Percentiles rank a stretch among this genome's conserved stretches.
phyloP scores from a whole-genome alignment of 108 stramenopile species.

The Skeletonema potamos region DNA sequence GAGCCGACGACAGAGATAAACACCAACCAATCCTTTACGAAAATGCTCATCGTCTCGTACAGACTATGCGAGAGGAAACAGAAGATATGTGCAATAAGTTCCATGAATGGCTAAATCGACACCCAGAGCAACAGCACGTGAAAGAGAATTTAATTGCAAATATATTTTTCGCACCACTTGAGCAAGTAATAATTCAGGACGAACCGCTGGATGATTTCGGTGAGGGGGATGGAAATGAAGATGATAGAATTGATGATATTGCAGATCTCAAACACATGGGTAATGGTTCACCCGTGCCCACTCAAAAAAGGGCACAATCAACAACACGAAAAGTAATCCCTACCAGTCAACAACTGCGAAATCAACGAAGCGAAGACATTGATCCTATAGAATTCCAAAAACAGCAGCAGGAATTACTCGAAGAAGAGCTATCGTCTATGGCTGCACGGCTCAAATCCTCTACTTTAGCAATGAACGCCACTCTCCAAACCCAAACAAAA shows the following conservation, averaged over 20 bases:
- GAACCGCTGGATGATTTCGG: neutral
- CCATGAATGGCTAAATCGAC: slow-evolving; percentile 16
- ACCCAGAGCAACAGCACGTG: neutral
- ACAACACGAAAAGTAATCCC: neutral
- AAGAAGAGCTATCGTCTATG: slow-evolving; percentile 70
- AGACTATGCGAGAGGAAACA: slow-evolving; percentile 9
- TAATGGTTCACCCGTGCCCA: neutral
- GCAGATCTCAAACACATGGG: neutral
- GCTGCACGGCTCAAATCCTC: slow-evolving; percentile 69
- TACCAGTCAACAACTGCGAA: neutral
- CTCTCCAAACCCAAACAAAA: slow-evolving; percentile 60
- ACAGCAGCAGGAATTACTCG: slow-evolving; percentile 73
- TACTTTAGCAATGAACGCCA: slow-evolving; percentile 61
- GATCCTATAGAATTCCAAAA: slow-evolving; percentile 66
- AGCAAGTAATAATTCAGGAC: neutral
- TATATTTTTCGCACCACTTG: slow-evolving; percentile 30
- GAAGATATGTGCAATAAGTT: slow-evolving; percentile 14
- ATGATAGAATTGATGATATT: neutral
- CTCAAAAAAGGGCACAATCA: neutral
- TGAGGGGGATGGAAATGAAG: neutral
- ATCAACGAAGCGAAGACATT: slow-evolving; percentile 1
- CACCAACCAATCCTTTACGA: slow-evolving; percentile 10
- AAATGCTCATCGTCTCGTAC: slow-evolving; percentile 11
- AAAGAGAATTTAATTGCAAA: slow-evolving; percentile 32
- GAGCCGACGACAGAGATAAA: neutral